Evolutionary conservation across 768 basidiomycete genomes (phyloP), one percentile per base, ranked within the genome.

Genomic region (Pluteus cervinus): DNA sequence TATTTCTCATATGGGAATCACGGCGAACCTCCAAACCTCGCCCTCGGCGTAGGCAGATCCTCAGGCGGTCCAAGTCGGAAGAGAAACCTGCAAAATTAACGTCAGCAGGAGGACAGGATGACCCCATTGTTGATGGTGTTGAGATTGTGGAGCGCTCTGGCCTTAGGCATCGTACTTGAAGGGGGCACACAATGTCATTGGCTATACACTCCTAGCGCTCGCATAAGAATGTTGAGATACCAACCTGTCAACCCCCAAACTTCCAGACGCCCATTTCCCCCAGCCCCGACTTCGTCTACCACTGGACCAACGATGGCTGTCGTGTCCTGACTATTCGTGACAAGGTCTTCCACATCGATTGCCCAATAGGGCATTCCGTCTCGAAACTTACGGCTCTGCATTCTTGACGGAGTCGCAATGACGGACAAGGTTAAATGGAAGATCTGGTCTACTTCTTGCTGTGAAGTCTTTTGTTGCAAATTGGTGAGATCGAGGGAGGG

Each of bases 211-310:
- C 61, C 58, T 45, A 85, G 50, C 14, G 58, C 61, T 44, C 65
- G 71, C 75, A 86, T 75, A 47, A 87, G 58, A 33, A 73, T 48
- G 31, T 69, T 72, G 37, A 86, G 63, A 61, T 86, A 89, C 84
- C 86, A 88, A 24, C 86, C 87, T 15, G 87, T 87, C 51, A 89
- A 58, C 0, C 87, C 86, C 84, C 86, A 89, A 18, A 87, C 75
- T 50, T 88, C 82, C 11, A 86, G 56, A 40, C 63, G 62, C 8
- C 67, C 73, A 32, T 63, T 58, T 26, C 54, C 57, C 20, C 65
- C 69, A 14, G 57, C 54, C 10, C 68, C 68, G 35, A 68, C 66
- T 36, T 58, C 53, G 25, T 58, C 53, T 26, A 46, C 50, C 51
- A 51, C 37, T 54, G 52, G 45, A 65, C 60, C 34, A 14, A 20